Conservation (phyloP, 352 stramenopile genomes). For the Phytophthora pini region DNA sequence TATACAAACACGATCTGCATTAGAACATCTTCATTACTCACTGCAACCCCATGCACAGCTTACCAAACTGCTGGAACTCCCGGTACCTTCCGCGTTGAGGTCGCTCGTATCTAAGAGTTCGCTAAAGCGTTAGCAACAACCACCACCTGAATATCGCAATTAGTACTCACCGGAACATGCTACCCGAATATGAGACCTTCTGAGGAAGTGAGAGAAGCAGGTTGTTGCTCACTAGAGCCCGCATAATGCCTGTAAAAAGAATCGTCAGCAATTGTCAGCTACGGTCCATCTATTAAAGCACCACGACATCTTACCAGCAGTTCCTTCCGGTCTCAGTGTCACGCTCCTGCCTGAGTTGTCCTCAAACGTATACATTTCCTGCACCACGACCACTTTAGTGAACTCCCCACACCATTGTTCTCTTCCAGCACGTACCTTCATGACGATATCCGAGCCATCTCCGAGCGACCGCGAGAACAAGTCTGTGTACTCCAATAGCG, state of each 20-base stretch:
- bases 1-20: conserved; percentile 7
- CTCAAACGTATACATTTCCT: conserved; percentile 92
- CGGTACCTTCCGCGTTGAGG: conserved; percentile 86
- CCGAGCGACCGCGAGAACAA: conserved; percentile 83
- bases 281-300: background rate
- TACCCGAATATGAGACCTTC: conserved; percentile 85
- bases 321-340: conserved; percentile 86
- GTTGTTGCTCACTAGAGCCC: conserved; percentile 82
- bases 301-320: conserved; percentile 50
- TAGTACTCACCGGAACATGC: conserved; percentile 82
- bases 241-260: conserved; percentile 64
- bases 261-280: background rate
- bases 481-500: conserved; percentile 88
- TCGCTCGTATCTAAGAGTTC: conserved; percentile 74
- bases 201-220: conserved; percentile 74
- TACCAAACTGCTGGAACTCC: conserved; percentile 91
- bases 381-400: conserved; percentile 5
- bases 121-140: too few relatives aligned
- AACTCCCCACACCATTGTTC: background rate
- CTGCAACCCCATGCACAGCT: background rate
- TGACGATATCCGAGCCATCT: conserved; percentile 88
- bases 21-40: background rate
- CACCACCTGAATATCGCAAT: background rate
- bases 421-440: conserved; percentile 59
- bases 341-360: conserved; percentile 90